Conservation (phyloP, 257 asterid genomes). For the Salvia miltiorrhiza region DNA sequence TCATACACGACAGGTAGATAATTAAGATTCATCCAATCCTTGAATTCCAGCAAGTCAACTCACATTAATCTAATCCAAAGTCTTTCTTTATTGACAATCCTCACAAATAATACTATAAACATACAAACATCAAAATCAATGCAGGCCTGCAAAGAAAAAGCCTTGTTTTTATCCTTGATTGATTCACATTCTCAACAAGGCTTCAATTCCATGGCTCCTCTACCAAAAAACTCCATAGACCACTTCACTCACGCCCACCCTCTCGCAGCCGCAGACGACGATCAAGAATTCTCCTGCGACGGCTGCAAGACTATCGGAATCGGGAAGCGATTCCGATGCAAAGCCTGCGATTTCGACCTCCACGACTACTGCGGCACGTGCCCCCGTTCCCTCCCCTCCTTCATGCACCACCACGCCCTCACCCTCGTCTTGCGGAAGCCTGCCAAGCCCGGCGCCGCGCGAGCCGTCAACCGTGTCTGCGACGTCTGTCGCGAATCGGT, state of each 20-base stretch:
- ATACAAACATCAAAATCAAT: not conserved
- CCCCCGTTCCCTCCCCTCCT: conserved; percentile 29
- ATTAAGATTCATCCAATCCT: not conserved
- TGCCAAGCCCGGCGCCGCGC: not conserved
- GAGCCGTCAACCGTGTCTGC: conserved; percentile 18
- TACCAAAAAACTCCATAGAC: conserved; percentile 16
- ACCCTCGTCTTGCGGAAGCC: conserved; percentile 24
- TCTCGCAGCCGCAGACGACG: not conserved
- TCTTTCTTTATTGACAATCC: not conserved
- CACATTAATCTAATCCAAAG: not conserved
- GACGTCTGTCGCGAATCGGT: conserved; percentile 42
- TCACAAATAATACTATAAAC: too few relatives aligned
- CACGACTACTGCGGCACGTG: conserved; percentile 52
- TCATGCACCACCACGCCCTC: conserved; percentile 45
- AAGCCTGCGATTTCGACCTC: conserved; percentile 39
- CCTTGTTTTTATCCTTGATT: not conserved
- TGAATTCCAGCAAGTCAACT: conserved; percentile 14
- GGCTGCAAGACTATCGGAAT: conserved; percentile 40
- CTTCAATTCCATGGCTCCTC: conserved; percentile 28
- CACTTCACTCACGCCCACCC: conserved; percentile 47
- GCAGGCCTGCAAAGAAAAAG: not conserved
- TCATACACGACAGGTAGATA: not conserved
- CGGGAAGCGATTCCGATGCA: conserved; percentile 41
- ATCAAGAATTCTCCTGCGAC: conserved; percentile 28
- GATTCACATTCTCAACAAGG: not conserved